Conservation (phyloP, 768 basidiomycete genomes). For the Russula emetica region DNA sequence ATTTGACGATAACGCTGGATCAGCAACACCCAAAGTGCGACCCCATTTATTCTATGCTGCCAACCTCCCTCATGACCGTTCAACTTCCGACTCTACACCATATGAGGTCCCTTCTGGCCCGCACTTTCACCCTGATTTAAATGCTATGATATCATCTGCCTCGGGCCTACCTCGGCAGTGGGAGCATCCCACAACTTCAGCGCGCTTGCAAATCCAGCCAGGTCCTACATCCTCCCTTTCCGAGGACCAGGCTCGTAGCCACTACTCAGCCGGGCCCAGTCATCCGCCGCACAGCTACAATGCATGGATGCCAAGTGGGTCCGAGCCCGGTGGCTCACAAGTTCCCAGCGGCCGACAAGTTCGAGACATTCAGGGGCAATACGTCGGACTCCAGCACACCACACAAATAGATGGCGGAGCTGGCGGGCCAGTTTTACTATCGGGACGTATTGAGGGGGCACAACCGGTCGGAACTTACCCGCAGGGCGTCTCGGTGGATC, state of each 20-base stretch:
- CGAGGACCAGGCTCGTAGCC: constrained; percentile 23
- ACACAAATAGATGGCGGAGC: neutral
- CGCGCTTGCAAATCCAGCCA: constrained; percentile 9
- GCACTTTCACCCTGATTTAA: neutral
- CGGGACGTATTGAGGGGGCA: neutral
- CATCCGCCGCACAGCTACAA: constrained; percentile 1
- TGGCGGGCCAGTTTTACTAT: neutral
- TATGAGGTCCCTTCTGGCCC: neutral
- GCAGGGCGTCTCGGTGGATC: neutral
- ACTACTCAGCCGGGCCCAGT: constrained; percentile 3
- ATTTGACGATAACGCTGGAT: constrained; percentile 7
- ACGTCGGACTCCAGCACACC: neutral
- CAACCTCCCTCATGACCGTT: neutral
- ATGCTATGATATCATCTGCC: neutral
- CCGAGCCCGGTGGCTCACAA: constrained; percentile 13
- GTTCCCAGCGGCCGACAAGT: constrained; percentile 10
- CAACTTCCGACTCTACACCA: neutral
- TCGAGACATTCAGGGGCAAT: constrained; percentile 5
- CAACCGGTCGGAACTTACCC: constrained; percentile 2
- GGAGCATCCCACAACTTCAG: constrained; percentile 19
- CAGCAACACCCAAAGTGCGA: constrained; percentile 5
- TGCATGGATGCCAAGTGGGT: neutral
- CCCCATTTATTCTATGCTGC: constrained; percentile 1
- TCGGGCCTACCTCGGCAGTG: constrained; percentile 16
- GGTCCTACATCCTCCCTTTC: constrained; percentile 29